These are phyloP conservation scores for Parathielavia hyrcaniae DNA, from an alignment of 495 filamentous ascomycete genomes.

Conservation along the genomic window DNA sequence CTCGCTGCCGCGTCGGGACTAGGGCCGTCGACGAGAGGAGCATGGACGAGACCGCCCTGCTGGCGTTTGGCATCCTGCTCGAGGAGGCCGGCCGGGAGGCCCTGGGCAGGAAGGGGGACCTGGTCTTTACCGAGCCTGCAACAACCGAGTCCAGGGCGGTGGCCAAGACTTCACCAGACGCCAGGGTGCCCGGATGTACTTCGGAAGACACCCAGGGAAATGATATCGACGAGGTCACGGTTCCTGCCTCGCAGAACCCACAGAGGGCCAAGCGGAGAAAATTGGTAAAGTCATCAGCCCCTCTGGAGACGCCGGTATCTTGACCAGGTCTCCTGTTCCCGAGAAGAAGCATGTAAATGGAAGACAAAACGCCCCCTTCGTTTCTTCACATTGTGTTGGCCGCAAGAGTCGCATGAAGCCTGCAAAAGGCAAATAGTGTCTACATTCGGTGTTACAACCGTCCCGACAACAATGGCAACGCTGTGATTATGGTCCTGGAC, in stretches of 20 bases:
- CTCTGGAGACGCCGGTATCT: too few relatives aligned
- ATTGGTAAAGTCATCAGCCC: neutral
- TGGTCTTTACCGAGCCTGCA: conserved; percentile 66
- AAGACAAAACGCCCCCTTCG: too few relatives aligned
- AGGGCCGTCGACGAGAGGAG: conserved; percentile 49
- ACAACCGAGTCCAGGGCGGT: conserved; percentile 25
- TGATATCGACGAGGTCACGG: too few relatives aligned
- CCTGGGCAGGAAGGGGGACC: conserved; percentile 64
- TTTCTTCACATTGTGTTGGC: too few relatives aligned
- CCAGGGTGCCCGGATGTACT: neutral
- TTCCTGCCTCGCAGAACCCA: neutral
- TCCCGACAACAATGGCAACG: too few relatives aligned
- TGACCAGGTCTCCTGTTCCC: too few relatives aligned
- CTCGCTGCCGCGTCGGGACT: conserved; percentile 7
- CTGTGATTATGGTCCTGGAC: too few relatives aligned
- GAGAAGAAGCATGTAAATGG: neutral
- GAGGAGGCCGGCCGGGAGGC: conserved; percentile 64
- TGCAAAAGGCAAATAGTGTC: too few relatives aligned
- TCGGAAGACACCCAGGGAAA: neutral
- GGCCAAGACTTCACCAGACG: neutral
- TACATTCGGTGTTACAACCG: too few relatives aligned
- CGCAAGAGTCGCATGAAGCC: too few relatives aligned
- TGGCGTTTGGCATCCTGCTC: conserved; percentile 73
- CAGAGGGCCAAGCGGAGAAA: conserved; percentile 5
- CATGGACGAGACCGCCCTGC: conserved; percentile 78